These are phyloP conservation scores for Trichoderma sp. DNA, from an alignment of 2,329 filamentous ascomycete genomes.

Conservation along the genomic window DNA sequence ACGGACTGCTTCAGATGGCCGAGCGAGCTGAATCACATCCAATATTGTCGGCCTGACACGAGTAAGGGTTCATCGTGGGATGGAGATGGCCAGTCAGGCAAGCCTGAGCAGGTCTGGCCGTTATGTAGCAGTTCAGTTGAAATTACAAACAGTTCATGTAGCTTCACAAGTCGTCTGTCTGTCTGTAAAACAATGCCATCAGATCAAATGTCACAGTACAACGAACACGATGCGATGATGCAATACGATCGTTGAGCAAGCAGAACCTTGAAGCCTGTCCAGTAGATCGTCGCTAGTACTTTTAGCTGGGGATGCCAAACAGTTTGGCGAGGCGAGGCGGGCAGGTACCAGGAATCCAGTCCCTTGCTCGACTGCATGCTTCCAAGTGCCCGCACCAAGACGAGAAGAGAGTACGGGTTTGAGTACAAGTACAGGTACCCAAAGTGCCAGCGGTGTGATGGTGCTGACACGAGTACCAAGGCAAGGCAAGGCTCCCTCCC, in stretches of 20 bases:
- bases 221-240: not conserved
- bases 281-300: not conserved
- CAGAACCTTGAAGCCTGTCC: not conserved
- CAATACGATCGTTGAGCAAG: not conserved
- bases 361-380: not conserved
- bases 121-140: not conserved
- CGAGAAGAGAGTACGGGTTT: not conserved
- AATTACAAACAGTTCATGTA: not conserved
- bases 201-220: not conserved
- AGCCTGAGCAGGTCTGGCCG: not conserved
- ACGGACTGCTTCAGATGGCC: not conserved
- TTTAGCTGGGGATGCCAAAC: not conserved
- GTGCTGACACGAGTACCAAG: not conserved
- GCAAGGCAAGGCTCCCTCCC: not conserved
- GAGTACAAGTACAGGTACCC: not conserved
- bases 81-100: not conserved
- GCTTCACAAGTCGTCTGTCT: not conserved
- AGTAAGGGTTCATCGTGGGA: not conserved
- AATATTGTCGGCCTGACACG: not conserved
- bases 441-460: not conserved
- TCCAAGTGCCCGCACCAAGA: not conserved
- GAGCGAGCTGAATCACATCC: not conserved
- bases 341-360: not conserved
- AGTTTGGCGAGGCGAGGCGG: not conserved
- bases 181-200: not conserved